These are phyloP conservation scores for Chlamydomonas sphaeroides DNA, from an alignment of 139 green algal species.

Conservation along the genomic window DNA sequence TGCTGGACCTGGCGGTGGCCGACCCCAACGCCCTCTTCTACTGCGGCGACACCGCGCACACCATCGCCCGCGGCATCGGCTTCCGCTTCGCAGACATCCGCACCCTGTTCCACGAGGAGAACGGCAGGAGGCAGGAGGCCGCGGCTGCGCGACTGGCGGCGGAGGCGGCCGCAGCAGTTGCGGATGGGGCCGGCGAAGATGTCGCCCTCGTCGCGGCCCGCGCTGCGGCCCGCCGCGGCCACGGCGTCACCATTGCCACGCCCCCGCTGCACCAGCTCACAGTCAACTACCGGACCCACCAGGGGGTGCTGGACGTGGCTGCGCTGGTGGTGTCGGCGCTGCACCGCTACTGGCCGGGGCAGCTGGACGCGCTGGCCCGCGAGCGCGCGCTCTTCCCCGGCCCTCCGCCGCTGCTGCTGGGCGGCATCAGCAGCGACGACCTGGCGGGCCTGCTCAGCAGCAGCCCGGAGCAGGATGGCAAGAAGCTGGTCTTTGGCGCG, in stretches of 20 bases:
- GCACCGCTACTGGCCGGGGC: slow-evolving; percentile 66
- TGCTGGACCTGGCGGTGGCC: slow-evolving; percentile 71
- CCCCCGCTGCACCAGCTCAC: slow-evolving; percentile 48
- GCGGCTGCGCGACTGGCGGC: background rate
- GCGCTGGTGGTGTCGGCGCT: slow-evolving; percentile 71
- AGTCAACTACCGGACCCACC: slow-evolving; percentile 63
- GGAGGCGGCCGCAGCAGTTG: background rate
- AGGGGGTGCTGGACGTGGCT: slow-evolving; percentile 77
- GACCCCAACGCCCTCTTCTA: slow-evolving; percentile 77
- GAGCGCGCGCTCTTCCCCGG: slow-evolving; percentile 77
- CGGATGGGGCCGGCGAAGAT: background rate
- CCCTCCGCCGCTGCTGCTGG: slow-evolving; percentile 66
- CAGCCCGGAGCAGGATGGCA: no score
- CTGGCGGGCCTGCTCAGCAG: slow-evolving; percentile 68
- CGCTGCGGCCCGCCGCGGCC: background rate
- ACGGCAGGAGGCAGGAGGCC: slow-evolving; percentile 30
- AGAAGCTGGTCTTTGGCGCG: no score
- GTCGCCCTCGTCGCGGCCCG: background rate
- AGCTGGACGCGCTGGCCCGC: slow-evolving; percentile 63
- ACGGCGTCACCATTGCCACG: slow-evolving; percentile 24
- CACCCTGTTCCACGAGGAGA: slow-evolving; percentile 64
- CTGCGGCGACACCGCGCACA: slow-evolving; percentile 85
- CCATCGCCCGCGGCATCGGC: slow-evolving; percentile 81
- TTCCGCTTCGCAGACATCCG: slow-evolving; percentile 76
- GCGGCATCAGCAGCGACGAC: slow-evolving; percentile 52